Percentiles rank a stretch among this genome's conserved stretches.
Conservation (phyloP, 2,329 filamentous ascomycete species). For the Gliomastix tumulicola region DNA sequence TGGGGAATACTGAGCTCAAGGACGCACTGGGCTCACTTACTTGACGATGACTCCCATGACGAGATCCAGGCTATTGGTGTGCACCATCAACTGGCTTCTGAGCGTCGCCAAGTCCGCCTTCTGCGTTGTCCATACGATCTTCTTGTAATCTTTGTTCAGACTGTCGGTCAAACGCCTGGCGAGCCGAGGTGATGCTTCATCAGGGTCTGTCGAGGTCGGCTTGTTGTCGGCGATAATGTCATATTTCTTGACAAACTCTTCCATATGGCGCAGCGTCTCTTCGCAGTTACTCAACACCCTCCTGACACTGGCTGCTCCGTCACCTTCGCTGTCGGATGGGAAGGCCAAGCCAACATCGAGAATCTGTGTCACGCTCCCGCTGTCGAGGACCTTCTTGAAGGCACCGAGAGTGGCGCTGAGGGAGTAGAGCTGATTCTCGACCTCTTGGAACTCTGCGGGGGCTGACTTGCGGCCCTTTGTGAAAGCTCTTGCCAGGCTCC, state of each 20-base stretch:
- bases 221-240: background rate
- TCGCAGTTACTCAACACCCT: slow-evolving; percentile 5
- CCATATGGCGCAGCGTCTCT: background rate
- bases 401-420: slow-evolving; percentile 6
- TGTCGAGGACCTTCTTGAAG: slow-evolving; percentile 1
- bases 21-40: no score
- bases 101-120: slow-evolving; percentile 3
- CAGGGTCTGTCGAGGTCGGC: no score
- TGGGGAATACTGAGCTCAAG: no score
- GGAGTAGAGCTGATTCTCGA: slow-evolving; percentile 6
- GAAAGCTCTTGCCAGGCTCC: slow-evolving; percentile 3
- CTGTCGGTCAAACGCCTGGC: no score
- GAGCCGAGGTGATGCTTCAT: no score
- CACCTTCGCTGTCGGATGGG: no score
- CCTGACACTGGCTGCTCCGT: background rate
- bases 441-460: slow-evolving; percentile 5
- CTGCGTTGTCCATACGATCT: slow-evolving; percentile 7
- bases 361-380: background rate
- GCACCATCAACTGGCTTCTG: slow-evolving; percentile 1
- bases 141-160: slow-evolving; percentile 4
- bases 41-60: slow-evolving; percentile 6
- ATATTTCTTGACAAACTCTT: slow-evolving; percentile 1
- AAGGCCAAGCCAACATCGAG: no score
- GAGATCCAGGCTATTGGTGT: slow-evolving; percentile 5
- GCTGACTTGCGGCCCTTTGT: slow-evolving; percentile 6